Base-by-base conservation (phyloP, 1,284 basidiomycete genomes). In the Melampsora abietis-canadensis region DNA sequence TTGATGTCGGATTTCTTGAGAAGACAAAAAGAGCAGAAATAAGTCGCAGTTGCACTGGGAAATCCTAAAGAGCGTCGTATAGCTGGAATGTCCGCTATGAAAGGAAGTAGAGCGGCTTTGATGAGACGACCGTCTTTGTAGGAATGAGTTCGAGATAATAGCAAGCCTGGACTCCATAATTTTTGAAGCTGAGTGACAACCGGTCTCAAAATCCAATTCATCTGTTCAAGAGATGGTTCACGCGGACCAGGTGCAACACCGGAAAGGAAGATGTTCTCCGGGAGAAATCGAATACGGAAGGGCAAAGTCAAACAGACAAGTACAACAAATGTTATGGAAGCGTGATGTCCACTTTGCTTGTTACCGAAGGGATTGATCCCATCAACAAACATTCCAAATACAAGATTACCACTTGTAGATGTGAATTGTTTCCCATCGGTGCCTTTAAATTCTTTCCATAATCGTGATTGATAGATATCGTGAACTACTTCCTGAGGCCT, bases 221-320 rank as follows among this genome's bases (percentile, higher is more conserved):
- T 69, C n/a, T 79, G 46, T 14, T 77, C 40, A 0, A 70, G 34
- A 0, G 64, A 61, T 5, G 77, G 78, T 48, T 79, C 77, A 15
- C 59, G 40, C 8, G 78, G 78, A 1, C 79, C 79, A 21, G 80
- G 83, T 81, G 80, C 80, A 12, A 84, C 76, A 1, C 82, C 82
- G 8, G 80, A 81, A 17, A 84, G 78, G 68, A 79, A 84, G 19
- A 84, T 77, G 61, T 84, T 83, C 64, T 84, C 80, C 0, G 77
- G 61, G 15, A 79, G 15, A 79, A 30, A 68, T 0, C 83, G 80
- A 15, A 82, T 27, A 3, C 77, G 40, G 0, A 78, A 77, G 5
- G 83, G 84, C 6, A 47, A n/a, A 8, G 40, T 47, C n/a, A 44
- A 48, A 44, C 34, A 69, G 7, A 62, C 37, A 37, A 69, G 24